phyloP scores from a whole-genome alignment of 139 green algal species.

The Chlorella ohadii region DNA sequence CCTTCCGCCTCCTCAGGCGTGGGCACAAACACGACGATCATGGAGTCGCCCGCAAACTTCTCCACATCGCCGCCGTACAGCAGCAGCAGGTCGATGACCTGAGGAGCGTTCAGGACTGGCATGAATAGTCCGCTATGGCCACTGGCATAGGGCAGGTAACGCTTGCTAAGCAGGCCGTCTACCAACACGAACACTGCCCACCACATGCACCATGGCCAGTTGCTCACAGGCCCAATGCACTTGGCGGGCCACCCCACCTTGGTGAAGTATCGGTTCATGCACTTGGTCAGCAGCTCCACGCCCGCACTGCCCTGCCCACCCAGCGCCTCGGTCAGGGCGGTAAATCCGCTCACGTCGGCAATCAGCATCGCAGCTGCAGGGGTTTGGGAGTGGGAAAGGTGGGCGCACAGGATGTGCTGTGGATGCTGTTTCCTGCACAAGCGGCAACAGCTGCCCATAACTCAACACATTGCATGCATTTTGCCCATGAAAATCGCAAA shows the following conservation, averaged over 20 bases:
- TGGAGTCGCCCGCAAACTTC: constrained; percentile 88
- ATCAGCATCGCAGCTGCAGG: constrained; percentile 71
- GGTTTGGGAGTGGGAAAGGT: too few relatives aligned
- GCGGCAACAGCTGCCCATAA: not conserved
- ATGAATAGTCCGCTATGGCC: too few relatives aligned
- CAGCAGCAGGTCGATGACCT: constrained; percentile 77
- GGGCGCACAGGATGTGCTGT: too few relatives aligned
- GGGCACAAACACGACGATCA: constrained; percentile 81
- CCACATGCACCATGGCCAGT: too few relatives aligned
- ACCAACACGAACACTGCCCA: too few relatives aligned
- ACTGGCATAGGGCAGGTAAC: too few relatives aligned
- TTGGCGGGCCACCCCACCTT: constrained; percentile 41
- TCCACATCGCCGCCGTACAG: constrained; percentile 80
- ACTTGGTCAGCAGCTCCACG: constrained; percentile 83
- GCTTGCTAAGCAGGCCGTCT: too few relatives aligned
- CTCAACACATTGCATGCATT: not conserved
- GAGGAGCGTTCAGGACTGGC: not conserved
- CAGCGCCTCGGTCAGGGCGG: constrained; percentile 79
- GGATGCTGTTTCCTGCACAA: too few relatives aligned
- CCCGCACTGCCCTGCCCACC: constrained; percentile 54
- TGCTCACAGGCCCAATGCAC: too few relatives aligned
- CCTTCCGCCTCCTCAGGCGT: constrained; percentile 34
- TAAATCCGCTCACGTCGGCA: constrained; percentile 88
- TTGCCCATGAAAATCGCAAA: not conserved
- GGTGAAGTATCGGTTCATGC: constrained; percentile 90